Base-by-base conservation (phyloP, 352 stramenopile genomes). In the Ophiocytium majus region DNA sequence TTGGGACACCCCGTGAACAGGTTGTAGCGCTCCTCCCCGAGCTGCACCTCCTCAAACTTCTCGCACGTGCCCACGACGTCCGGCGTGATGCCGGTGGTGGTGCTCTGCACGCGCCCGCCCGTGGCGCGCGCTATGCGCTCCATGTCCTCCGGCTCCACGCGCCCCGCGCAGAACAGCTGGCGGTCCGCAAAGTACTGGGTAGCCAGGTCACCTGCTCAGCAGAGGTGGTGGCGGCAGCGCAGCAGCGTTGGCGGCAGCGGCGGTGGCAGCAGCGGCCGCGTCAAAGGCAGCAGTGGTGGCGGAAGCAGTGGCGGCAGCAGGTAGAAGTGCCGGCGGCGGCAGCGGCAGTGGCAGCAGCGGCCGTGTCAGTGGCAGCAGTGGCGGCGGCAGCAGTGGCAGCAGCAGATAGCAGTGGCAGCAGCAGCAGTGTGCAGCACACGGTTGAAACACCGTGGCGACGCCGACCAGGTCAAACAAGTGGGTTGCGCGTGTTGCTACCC, bases 181-280 rank as follows among this genome's bases (percentile, higher is more conserved):
- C 96, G 91, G 91, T 99, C 97, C 0, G 97, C 96, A 92, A 99
- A 99, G 92, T 99, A 99, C 90, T 99, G 97, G 57, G 97, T 99
- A 0, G 96, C 97, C 84, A 99, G 92, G 92, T 99, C 93, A 33
- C 75, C 75, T 81, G 75, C 71, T 71, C 57, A 71, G 57, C 19
- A 28, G 28, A 71, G 23, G 19, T 23, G 23, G 37, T 75, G 37
- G 23, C 23, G 37, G 23, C 19, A 80, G n/a, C n/a, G n/a, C n/a
- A n/a, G n/a, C n/a, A n/a, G n/a, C n/a, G n/a, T n/a, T n/a, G n/a
- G n/a, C n/a, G n/a, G n/a, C n/a, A n/a, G n/a, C n/a, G n/a, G n/a
- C 23, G 36, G 43, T 81, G 93, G 23, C 57, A 71, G 28, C 57
- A 71, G 19, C 23, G 57, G 57, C 28, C 57, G 57, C 23, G 23